These are phyloP conservation scores for Eucalyptus paniculata DNA, from an alignment of 345 rosid genomes.

Conservation along the genomic window DNA sequence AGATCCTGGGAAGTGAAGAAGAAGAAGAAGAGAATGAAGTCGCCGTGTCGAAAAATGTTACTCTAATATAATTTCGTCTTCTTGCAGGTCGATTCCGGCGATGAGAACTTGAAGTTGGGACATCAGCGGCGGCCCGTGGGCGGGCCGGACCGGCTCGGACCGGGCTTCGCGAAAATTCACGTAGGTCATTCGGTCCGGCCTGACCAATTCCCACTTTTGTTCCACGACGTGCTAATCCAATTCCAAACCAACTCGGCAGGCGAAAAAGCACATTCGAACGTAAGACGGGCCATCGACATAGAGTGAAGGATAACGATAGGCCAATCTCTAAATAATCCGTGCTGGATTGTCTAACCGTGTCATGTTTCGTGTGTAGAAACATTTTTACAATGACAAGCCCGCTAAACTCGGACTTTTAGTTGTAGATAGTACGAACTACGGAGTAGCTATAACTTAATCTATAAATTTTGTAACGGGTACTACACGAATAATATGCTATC, in stretches of 20 bases:
- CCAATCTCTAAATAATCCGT: not conserved
- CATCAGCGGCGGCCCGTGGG: not conserved
- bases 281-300: not conserved
- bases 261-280: not conserved
- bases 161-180: not conserved
- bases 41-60: not conserved
- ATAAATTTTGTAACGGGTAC: not conserved
- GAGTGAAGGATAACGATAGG: not conserved
- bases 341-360: accelerated
- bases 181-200: not conserved
- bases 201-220: not conserved
- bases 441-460: not conserved
- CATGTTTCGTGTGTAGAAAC: not conserved
- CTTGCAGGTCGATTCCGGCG: not conserved
- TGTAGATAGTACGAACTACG: accelerated
- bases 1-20: not conserved
- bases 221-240: not conserved
- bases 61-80: not conserved
- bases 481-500: not conserved
- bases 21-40: not conserved
- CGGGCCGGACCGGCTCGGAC: not conserved
- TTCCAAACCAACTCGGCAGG: not conserved
- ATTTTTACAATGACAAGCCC: not conserved
- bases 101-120: not conserved
- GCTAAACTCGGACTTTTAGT: not conserved